These are phyloP conservation scores for Coniosporium tulheliwenetii DNA, from an alignment of 2,329 filamentous ascomycete genomes.

Conservation along the genomic window DNA sequence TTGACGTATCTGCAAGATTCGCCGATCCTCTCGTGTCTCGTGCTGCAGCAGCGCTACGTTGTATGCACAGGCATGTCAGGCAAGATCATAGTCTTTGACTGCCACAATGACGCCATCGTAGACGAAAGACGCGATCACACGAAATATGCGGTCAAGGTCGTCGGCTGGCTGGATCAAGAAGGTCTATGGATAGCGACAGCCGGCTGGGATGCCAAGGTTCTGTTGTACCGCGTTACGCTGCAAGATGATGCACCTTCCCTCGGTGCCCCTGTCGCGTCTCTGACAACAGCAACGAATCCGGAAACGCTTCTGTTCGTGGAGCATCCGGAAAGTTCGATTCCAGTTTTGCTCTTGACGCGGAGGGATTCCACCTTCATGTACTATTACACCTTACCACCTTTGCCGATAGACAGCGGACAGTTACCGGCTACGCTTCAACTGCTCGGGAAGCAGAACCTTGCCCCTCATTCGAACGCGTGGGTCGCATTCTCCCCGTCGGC, in stretches of 20 bases:
- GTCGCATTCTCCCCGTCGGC: constrained; percentile 44
- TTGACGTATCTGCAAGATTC: constrained; percentile 29
- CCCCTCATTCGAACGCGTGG: constrained; percentile 49
- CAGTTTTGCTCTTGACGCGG: constrained; percentile 37
- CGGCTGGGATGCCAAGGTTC: constrained; percentile 43
- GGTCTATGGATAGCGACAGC: constrained; percentile 36
- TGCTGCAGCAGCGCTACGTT: constrained; percentile 27
- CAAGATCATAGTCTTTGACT: constrained; percentile 33
- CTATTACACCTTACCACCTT: constrained; percentile 32
- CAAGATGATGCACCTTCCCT: constrained; percentile 6
- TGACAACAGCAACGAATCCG: constrained; percentile 36
- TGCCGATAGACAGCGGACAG: background rate
- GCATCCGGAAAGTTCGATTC: constrained; percentile 29
- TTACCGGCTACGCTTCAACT: constrained; percentile 9
- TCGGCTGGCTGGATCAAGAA: constrained; percentile 19
- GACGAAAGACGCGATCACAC: constrained; percentile 38
- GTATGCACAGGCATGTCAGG: constrained; percentile 46
- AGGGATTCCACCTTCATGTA: constrained; percentile 43
- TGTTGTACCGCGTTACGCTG: constrained; percentile 28
- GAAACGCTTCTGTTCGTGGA: constrained; percentile 39
- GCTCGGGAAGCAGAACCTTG: constrained; percentile 43
- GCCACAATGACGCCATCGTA: constrained; percentile 20
- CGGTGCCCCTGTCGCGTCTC: constrained; percentile 23
- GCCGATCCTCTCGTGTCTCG: constrained; percentile 36
- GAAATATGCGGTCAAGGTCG: constrained; percentile 42